Conservation (phyloP, 1,139 yeast genomes). For the Lodderomyces parapsilosis region DNA sequence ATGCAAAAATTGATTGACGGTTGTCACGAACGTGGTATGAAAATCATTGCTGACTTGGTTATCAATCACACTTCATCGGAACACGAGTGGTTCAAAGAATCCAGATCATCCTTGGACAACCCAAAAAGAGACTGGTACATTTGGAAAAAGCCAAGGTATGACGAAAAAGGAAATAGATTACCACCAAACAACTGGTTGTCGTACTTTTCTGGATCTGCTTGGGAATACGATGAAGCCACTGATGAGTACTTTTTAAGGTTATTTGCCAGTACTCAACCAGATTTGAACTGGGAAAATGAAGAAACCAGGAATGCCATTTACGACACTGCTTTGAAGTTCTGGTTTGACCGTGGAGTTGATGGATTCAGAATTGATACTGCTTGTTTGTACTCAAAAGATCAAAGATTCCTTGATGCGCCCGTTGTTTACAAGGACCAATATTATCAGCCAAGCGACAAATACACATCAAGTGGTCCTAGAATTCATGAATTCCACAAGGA, state of each 20-base stretch:
- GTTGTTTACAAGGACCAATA: conserved; percentile 38
- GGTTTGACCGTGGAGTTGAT: conserved; percentile 58
- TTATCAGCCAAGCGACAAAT: conserved; percentile 37
- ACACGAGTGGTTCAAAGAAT: conserved; percentile 59
- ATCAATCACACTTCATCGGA: conserved; percentile 58
- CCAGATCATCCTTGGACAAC: conserved; percentile 47
- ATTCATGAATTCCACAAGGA: conserved; percentile 59
- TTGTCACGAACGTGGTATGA: conserved; percentile 50
- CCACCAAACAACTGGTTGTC: conserved; percentile 62
- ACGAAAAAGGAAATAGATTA: conserved; percentile 44
- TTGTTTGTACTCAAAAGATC: conserved; percentile 51
- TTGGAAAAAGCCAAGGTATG: conserved; percentile 52
- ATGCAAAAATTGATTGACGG: conserved; percentile 44
- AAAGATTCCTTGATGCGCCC: conserved; percentile 49
- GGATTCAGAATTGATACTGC: conserved; percentile 61
- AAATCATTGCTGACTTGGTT: conserved; percentile 54
- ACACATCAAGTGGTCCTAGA: conserved; percentile 47
- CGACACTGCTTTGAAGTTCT: conserved; percentile 47
- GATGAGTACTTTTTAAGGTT: conserved; percentile 53
- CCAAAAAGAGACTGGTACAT: conserved; percentile 64
- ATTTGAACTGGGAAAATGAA: conserved; percentile 59
- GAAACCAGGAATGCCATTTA: conserved; percentile 52
- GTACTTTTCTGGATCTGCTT: conserved; percentile 52
- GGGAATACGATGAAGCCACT: conserved; percentile 54
- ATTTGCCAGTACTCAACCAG: conserved; percentile 56